Evolutionary conservation across 108 stramenopile genomes (phyloP), one percentile per base, ranked within the genome.

Genomic region (Mediolabrus comicus): DNA sequence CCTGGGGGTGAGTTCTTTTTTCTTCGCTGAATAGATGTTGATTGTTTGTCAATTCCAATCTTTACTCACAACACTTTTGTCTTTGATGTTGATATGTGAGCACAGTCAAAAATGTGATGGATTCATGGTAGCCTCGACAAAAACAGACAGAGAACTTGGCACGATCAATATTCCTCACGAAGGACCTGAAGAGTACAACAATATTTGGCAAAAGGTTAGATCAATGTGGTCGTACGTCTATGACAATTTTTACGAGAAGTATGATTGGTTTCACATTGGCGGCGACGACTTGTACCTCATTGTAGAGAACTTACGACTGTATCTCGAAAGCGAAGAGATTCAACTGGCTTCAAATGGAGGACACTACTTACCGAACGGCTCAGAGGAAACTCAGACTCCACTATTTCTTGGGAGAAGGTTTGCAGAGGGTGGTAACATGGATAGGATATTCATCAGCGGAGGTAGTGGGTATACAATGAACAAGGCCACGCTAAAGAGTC

Each of bases 121-220:
- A 3, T 97, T 97, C 81, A 88, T 97, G 83, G 96, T 91, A n/a
- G 95, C 87, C 51, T 90, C 88, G 29, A 95, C 87, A 8, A 81
- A 86, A 65, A 92, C 93, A 11, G 96, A 97, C 65, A 65, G 65
- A 7, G 51, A 66, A 7, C 28, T 95, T 3, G 87, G 82, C 35
- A 84, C 96, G 14, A 92, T 98, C 35, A 74, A 91, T 49, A 96
- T 98, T 60, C 84, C 83, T 30, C 96, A 97, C 67, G 92, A 96
- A 70, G 98, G 98, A 4, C 83, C 82, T 7, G 98, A 98, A 78
- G 95, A 88, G 69, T 98, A 97, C 74, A 81, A 91, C 59, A 98
- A 98, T 82, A 98, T 98, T 67, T 98, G 98, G 98, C 98, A 98
- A 73, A 98, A 98, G 66, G 86, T 95, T 25, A 81, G 97, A 49